Evolutionary conservation across 768 basidiomycete genomes (phyloP), one percentile per base, ranked within the genome.

Genomic region (Nidularia sp.): DNA sequence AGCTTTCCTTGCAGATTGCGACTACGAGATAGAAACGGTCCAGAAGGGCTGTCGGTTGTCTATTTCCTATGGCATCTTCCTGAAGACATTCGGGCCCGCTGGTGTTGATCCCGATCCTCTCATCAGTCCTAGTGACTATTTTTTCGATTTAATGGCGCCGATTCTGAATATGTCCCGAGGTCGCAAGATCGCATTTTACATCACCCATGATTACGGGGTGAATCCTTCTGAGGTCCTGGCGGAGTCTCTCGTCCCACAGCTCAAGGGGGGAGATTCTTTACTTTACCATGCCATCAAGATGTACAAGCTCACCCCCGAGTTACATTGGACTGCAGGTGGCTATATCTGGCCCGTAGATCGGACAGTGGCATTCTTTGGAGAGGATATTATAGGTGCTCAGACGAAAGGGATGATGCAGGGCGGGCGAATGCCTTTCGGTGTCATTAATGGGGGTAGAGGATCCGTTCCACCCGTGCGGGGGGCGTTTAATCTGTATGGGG

Each of bases 271-370:
- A 18, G 90, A 92, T 60, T 82, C 85, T 3, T 65, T 89, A 33
- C 66, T 92, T 6, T 90, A 88, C 64, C 86, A 88, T 48, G 85
- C 88, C 2, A 69, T 91, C 63, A 89, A 87, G 65, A 66, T 85
- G 36, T 89, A 84, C 73, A 90, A 90, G 54, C 80, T 92, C 45
- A 66, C 70, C 1, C 86, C 88, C 0, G 86, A 86, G 54, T 75
- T 92, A 1, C 86, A 86, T 53, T 92, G 88, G 85, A 82, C 84
- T 13, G 90, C 90, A 33, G 89, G 88, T 1, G 88, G 88, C 15
- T 90, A 86, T 64, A 75, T 92, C 55, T 92, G 90, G 90, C 83
- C 88, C 0, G 73, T 81, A 25, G 85, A 88, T 59, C 79, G 80
- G 48, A 77, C 80, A 0, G 84, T 90, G 15, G 86, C 90, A 60